Evolutionary conservation across 202 grass and related monocot genomes (phyloP).

Genomic region (Tripidium arundinaceum): DNA sequence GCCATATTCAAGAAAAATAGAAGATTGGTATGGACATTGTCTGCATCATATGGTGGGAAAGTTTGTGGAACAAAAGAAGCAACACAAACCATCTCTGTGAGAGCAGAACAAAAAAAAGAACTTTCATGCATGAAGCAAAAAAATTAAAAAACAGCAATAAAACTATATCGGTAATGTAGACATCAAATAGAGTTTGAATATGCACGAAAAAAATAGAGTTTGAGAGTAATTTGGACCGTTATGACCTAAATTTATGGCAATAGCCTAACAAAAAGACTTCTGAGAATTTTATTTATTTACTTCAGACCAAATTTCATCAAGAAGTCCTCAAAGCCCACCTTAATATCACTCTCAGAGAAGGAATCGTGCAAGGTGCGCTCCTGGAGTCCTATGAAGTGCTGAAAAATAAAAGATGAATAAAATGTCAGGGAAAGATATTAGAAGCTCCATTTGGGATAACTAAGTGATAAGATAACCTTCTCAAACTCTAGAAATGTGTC

Average conservation of each 20-base stretch:
- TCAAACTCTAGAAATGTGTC: constrained; percentile 91
- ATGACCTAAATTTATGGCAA: background rate
- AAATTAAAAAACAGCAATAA: background rate
- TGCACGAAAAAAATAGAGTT: background rate
- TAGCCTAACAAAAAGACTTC: background rate
- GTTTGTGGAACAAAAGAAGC: constrained; percentile 2
- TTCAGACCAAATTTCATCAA: constrained; percentile 15
- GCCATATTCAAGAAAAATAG: background rate
- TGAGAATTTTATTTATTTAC: background rate
- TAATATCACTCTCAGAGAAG: constrained; percentile 75
- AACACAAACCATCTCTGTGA: constrained; percentile 6
- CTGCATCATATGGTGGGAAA: constrained; percentile 4
- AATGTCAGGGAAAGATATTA: constrained; percentile 22
- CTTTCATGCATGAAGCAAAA: background rate
- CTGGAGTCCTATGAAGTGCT: constrained; percentile 73
- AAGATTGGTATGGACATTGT: background rate
- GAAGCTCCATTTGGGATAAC: constrained; percentile 27
- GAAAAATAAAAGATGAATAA: constrained; percentile 40
- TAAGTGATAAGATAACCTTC: constrained; percentile 50
- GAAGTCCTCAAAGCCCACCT: constrained; percentile 46
- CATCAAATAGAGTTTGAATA: background rate
- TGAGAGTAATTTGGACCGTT: background rate
- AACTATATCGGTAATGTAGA: background rate
- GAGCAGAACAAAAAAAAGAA: background rate
- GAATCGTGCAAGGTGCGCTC: constrained; percentile 68